A percentile compares a stretch with the other conserved stretches of the same genome.
Evolutionary conservation across 192 early-diverging fungal genomes (phyloP).

Genomic region (Umbelopsis vinacea): DNA sequence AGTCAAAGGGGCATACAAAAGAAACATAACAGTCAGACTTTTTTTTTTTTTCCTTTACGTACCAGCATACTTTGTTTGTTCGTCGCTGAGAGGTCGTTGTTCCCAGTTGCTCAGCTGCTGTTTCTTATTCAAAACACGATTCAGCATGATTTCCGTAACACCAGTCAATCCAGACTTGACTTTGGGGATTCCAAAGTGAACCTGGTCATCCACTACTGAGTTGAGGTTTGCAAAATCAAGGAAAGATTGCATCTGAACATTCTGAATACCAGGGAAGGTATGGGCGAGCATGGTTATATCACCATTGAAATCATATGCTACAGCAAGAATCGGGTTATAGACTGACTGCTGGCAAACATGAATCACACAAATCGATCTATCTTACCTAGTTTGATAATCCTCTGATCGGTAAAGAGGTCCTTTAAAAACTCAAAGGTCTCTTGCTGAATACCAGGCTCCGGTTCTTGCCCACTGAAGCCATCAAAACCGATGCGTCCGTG

Average conservation of each 20-base stretch:
- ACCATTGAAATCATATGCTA: slow-evolving; percentile 42
- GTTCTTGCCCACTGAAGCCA: neutral
- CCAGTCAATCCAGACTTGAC: slow-evolving; percentile 32
- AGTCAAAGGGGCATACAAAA: neutral
- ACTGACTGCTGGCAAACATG: too few relatives aligned
- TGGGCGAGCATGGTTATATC: slow-evolving; percentile 28
- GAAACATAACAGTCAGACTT: neutral
- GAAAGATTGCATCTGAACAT: slow-evolving; percentile 26
- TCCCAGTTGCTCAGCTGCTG: slow-evolving; percentile 49
- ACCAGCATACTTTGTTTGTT: slow-evolving; percentile 41
- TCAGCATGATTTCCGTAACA: slow-evolving; percentile 24
- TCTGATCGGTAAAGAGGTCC: slow-evolving; percentile 1
- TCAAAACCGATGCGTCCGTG: neutral
- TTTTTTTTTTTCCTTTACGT: neutral
- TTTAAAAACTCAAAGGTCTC: slow-evolving; percentile 1
- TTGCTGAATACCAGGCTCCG: neutral
- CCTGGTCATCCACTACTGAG: neutral
- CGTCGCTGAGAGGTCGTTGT: slow-evolving; percentile 34
- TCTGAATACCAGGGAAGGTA: slow-evolving; percentile 27
- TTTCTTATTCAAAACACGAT: slow-evolving; percentile 36
- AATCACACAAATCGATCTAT: neutral
- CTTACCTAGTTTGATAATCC: slow-evolving; percentile 35
- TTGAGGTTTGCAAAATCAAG: slow-evolving; percentile 35
- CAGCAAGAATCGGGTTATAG: neutral
- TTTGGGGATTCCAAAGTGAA: neutral